Conservation (phyloP, 805 yeast genomes). For the Teunomyces tritomae region DNA sequence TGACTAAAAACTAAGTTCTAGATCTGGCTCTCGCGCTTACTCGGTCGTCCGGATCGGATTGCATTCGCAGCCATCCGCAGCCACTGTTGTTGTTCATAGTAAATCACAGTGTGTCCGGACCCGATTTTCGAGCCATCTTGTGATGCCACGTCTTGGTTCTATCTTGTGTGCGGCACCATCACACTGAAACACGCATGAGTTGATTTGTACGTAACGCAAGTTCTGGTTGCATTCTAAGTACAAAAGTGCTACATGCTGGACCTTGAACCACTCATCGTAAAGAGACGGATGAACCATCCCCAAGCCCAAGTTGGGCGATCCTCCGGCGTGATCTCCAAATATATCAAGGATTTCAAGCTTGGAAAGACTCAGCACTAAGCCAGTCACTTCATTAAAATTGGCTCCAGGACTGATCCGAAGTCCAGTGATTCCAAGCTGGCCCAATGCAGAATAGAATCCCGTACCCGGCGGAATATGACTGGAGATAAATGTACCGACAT, state of each 20-base stretch:
- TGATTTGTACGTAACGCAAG: constrained; percentile 46
- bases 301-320: constrained; percentile 52
- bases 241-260: constrained; percentile 50
- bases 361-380: constrained; percentile 23
- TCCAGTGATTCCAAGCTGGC: background rate
- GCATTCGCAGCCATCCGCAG: background rate
- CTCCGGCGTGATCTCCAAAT: constrained; percentile 50
- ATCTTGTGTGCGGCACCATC: constrained; percentile 14
- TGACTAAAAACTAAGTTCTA: background rate
- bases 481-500: constrained; percentile 5
- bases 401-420: constrained; percentile 41
- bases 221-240: constrained; percentile 26
- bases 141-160: constrained; percentile 45
- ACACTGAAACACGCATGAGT: constrained; percentile 48
- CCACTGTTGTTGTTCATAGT: background rate
- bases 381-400: constrained; percentile 16
- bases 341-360: constrained; percentile 38
- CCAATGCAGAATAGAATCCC: constrained; percentile 5
- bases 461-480: constrained; percentile 6
- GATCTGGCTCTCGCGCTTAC: background rate
- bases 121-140: constrained; percentile 42
- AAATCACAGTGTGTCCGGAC: constrained; percentile 1
- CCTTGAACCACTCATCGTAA: constrained; percentile 56
- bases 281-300: constrained; percentile 54
- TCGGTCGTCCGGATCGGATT: background rate